Base-by-base conservation (phyloP, 495 filamentous ascomycete genomes). In the Ramalina intermedia region DNA sequence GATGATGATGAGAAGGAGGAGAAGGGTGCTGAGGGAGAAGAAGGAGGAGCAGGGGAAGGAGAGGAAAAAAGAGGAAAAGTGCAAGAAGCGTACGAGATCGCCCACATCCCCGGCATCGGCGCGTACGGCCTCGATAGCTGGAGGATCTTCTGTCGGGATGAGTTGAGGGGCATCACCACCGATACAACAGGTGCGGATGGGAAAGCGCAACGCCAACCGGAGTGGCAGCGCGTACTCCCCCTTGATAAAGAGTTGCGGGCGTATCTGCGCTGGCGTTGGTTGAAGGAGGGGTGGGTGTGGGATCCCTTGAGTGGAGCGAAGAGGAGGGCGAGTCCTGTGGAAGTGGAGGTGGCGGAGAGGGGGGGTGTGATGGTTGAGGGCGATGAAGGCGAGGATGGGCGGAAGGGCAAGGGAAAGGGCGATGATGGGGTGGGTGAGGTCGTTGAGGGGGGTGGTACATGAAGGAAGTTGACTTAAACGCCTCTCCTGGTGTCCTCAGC, bases 121-220 rank as follows among this genome's bases (percentile, higher is more conserved):
- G 73, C 79, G 1, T 96, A 96, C 63, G 85, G 88, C 0, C 64
- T 94, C 36, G 90, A 96, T 62, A 87, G 81, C 51, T 96, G 87
- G 86, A 74, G 91, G 4, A 94, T 96, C 47, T 96, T 96, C 61
- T 94, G 87, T 57, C 73, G 90, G 1, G 90, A 96, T 62, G 70
- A 71, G 41, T 60, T 95, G 27, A 69, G 87, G 2, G 80, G 75
- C 0, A 49, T 76, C 58, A 23, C 45, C 1, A 51, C 48, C 14
- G 63, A 55, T 12, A 51, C 63, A n/a, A 17, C 2, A n/a, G 9
- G 6, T 63, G 62, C 26, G 77, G 47, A 68, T 76, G 1, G 39
- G 12, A 41, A 11, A 4, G 6, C 17, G 9, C 16, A 9, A 6
- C 21, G 4, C 37, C 53, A 61, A 43, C 61, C 61, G 4, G 90